Evolutionary conservation across 441 rosid genomes (phyloP), one percentile per base, ranked within the genome.

Genomic region (Erodium trifolium): DNA sequence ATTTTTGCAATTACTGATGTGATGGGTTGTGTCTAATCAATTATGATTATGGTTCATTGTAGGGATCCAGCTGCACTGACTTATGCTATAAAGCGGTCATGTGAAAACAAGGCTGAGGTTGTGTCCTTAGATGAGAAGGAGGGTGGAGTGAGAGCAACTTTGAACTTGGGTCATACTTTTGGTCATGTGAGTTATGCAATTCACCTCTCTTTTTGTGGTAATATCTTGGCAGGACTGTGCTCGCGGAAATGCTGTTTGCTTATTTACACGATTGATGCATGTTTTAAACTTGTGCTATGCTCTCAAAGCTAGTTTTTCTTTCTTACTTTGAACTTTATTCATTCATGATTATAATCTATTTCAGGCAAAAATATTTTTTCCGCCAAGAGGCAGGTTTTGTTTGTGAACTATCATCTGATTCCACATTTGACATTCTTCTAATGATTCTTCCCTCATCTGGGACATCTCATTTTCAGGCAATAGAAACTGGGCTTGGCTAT

Each of bases 91-190:
- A 94, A 90, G 82, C 87, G 90, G 1, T 94, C 99, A 6, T 94
- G 99, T 78, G 96, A 92, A 82, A 94, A 92, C 80, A 94, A 94
- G 82, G 97, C 96, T 11, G 92, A 92, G 81, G 96, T 94, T 70
- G 98, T 94, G 45, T 94, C 99, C 70, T 86, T 90, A 68, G 98
- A 94, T 74, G 99, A 94, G 87, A 94, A 87, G 72, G 99, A 94
- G 81, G 82, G 98, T 72, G 96, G 98, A 76, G 45, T 94, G 73
- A 78, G 97, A 73, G 98, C 97, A 64, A 92, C 98, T 37, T 72
- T 94, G 74, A 94, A 94, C 77, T 78, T 94, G 77, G 99, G 98
- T 69, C 99, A 94, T 79, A 94, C 99, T 10, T 92, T 92, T 84
- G 99, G 98, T 75, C 99, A 92, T 83, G 98, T 94, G 70, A 88